Conservation (phyloP, 768 basidiomycete species). For the Lentinula sp. region DNA sequence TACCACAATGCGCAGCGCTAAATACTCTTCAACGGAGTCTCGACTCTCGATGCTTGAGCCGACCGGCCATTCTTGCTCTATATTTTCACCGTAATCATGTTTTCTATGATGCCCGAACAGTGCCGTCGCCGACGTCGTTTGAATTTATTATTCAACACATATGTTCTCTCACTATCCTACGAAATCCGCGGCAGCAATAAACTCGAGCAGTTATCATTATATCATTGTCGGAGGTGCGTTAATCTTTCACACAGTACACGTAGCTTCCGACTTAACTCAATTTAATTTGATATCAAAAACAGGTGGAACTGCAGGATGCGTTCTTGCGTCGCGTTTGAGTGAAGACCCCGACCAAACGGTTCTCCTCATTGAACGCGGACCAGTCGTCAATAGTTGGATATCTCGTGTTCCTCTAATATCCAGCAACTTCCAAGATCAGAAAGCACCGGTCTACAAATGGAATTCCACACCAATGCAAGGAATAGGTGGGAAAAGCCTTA, state of each 20-base stretch:
- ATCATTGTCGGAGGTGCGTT: conserved; percentile 10
- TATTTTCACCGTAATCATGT: not conserved
- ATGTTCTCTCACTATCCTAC: not conserved
- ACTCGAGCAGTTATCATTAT: conserved; percentile 8
- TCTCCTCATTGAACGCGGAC: conserved; percentile 29
- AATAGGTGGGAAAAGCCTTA: conserved; percentile 9
- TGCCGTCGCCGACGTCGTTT: not conserved
- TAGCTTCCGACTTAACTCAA: not conserved
- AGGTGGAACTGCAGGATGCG: conserved; percentile 35
- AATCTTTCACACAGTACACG: not conserved
- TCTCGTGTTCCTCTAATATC: conserved; percentile 27
- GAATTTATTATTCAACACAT: too few relatives aligned
- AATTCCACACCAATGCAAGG: conserved; percentile 11
- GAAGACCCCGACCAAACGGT: conserved; percentile 22
- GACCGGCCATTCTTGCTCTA: not conserved
- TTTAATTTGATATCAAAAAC: too few relatives aligned
- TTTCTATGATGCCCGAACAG: not conserved
- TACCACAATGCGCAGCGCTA: not conserved
- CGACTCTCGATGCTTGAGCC: not conserved
- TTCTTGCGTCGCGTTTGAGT: conserved; percentile 30
- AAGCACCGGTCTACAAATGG: conserved; percentile 12
- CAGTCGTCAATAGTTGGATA: conserved; percentile 20
- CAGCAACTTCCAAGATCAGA: conserved; percentile 15
- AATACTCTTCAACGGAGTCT: not conserved
- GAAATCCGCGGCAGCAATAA: not conserved